A percentile compares a stretch with the other conserved stretches of the same genome.
phyloP scores from a whole-genome alignment of 139 green algal genomes.

The Chlamydomonas incerta region DNA sequence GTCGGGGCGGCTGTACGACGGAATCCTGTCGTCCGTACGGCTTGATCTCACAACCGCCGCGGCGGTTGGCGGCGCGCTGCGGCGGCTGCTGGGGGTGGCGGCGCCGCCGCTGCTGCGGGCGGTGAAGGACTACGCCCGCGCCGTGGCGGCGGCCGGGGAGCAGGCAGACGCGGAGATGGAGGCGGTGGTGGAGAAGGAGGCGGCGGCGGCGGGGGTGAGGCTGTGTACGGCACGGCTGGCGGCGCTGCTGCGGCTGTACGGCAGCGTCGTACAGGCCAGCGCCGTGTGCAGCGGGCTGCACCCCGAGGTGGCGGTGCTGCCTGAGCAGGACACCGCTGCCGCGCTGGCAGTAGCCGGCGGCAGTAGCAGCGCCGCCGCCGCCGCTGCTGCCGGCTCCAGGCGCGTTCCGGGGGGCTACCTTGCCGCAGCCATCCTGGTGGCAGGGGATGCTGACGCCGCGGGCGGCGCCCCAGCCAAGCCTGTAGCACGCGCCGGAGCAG shows the following conservation, averaged over 20 bases:
- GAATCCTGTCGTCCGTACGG: not conserved
- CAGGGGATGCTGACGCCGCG: not conserved
- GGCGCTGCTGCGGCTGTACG: slow-evolving; percentile 17
- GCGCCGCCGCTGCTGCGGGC: not conserved
- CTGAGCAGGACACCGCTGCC: not conserved
- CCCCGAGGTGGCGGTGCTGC: not conserved
- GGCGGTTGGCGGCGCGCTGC: not conserved
- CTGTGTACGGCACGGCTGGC: not conserved
- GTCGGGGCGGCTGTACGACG: slow-evolving; percentile 11
- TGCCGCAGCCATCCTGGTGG: not conserved
- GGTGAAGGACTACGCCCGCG: not conserved
- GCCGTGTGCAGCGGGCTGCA: slow-evolving; percentile 5
- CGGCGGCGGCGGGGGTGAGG: not conserved
- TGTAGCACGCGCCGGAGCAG: not conserved
- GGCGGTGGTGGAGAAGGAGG: not conserved
- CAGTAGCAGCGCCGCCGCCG: not conserved
- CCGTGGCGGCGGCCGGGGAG: not conserved
- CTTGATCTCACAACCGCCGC: slow-evolving; percentile 16
- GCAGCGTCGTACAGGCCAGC: not conserved
- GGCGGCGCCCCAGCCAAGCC: not conserved
- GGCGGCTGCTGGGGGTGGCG: not conserved
- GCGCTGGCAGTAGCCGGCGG: no score
- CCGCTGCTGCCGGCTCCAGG: not conserved
- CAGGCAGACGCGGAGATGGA: not conserved
- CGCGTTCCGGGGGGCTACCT: not conserved